phyloP scores from a whole-genome alignment of 306 rosid genomes.

The Castanea mollissima region DNA sequence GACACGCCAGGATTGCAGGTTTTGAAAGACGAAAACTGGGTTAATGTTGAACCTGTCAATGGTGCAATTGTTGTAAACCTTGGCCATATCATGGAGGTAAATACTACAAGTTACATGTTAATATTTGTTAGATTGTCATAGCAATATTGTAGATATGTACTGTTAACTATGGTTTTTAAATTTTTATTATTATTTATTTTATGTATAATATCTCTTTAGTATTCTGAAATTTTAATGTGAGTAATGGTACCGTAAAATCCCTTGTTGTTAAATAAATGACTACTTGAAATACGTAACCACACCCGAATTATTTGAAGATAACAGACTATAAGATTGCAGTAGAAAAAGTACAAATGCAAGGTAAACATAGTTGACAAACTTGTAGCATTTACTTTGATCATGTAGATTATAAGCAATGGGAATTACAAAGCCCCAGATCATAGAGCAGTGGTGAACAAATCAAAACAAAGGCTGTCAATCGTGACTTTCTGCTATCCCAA shows the following conservation, averaged over 20 bases:
- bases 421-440: conserved; percentile 51
- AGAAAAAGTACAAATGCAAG: neutral
- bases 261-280: no score
- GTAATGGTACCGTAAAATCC: no score
- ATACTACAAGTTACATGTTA: no score
- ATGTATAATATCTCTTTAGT: no score
- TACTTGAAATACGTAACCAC: no score
- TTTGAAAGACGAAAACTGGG: conserved; percentile 43
- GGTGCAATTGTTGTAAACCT: conserved; percentile 44
- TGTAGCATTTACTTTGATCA: neutral
- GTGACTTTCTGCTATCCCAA: conserved; percentile 42
- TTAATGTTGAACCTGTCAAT: conserved; percentile 37
- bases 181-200: no score
- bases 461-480: conserved; percentile 36
- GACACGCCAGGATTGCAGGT: conserved; percentile 36
- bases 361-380: neutral
- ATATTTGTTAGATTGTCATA: no score
- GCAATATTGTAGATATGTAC: no score
- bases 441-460: conserved; percentile 41
- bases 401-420: conserved; percentile 49
- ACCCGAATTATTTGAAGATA: no score
- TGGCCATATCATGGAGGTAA: conserved; percentile 46
- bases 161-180: no score
- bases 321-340: no score
- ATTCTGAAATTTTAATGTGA: no score